These are phyloP conservation scores for Colletotrichum salicis DNA, from an alignment of 2,329 filamentous ascomycete species.

Conservation along the genomic window DNA sequence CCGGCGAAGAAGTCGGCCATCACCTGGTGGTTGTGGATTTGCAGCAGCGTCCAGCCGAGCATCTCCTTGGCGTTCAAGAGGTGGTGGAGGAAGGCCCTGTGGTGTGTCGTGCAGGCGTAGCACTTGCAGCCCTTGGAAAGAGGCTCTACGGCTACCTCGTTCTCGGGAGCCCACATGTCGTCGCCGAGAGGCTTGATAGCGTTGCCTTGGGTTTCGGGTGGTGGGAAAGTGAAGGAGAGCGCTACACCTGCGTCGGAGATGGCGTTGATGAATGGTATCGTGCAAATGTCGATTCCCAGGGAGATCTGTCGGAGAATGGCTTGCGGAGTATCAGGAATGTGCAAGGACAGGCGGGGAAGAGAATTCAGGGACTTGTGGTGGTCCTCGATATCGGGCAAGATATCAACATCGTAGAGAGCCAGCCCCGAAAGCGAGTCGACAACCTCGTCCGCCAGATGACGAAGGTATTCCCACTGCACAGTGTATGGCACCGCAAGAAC, in stretches of 20 bases:
- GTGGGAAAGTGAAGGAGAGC: conserved; percentile 80
- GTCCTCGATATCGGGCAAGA: conserved; percentile 74
- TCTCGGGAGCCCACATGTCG: conserved; percentile 77
- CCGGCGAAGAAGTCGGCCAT: conserved; percentile 78
- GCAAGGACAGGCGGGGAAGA: conserved; percentile 80
- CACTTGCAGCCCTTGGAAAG: conserved; percentile 75
- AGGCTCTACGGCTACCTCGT: conserved; percentile 72
- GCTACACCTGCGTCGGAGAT: conserved; percentile 88
- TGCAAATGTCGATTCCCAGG: conserved; percentile 83
- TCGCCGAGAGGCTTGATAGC: conserved; percentile 69
- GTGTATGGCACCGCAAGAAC: conserved; percentile 80
- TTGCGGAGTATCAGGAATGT: conserved; percentile 76
- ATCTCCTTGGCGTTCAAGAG: conserved; percentile 92
- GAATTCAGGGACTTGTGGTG: conserved; percentile 62
- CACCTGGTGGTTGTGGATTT: conserved; percentile 87
- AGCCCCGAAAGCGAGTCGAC: conserved; percentile 70
- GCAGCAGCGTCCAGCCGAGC: conserved; percentile 92
- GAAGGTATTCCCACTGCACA: conserved; percentile 83
- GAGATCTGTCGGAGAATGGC: conserved; percentile 80
- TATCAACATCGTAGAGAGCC: conserved; percentile 79
- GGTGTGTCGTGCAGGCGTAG: conserved; percentile 85
- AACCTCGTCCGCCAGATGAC: conserved; percentile 74
- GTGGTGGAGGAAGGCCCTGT: conserved; percentile 88
- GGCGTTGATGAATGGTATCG: conserved; percentile 77
- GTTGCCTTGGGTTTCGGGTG: conserved; percentile 36